Conservation (phyloP, 2,329 filamentous ascomycete species). For the Phialophora macrospora region DNA sequence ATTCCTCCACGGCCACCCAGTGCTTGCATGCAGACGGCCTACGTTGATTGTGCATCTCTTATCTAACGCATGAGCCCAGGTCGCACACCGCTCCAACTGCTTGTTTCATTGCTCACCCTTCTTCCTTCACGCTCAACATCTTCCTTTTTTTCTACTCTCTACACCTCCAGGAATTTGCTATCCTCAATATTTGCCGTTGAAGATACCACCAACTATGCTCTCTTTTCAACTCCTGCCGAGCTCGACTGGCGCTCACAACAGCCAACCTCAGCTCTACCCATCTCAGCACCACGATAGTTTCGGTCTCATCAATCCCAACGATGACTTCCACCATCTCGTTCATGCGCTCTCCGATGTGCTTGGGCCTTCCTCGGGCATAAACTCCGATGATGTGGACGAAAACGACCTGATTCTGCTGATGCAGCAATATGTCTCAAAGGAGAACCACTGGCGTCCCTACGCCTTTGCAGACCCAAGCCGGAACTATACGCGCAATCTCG, state of each 20-base stretch:
- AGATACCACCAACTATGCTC: slow-evolving; percentile 15
- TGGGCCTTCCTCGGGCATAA: slow-evolving; percentile 79
- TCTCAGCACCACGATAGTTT: slow-evolving; percentile 24
- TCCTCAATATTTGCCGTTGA: background rate
- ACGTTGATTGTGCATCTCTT: slow-evolving; percentile 3
- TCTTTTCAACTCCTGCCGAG: slow-evolving; percentile 17
- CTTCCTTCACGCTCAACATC: background rate
- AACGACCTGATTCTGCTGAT: slow-evolving; percentile 73
- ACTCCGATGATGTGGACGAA: slow-evolving; percentile 80
- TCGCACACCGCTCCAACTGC: slow-evolving; percentile 16
- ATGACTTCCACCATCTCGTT: slow-evolving; percentile 71
- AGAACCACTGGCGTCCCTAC: slow-evolving; percentile 74
- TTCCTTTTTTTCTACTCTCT: slow-evolving; percentile 7
- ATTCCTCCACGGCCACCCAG: background rate
- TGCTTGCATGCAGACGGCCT: background rate
- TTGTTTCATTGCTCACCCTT: slow-evolving; percentile 2
- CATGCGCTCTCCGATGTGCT: slow-evolving; percentile 73
- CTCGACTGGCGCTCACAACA: background rate
- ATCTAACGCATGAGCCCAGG: background rate
- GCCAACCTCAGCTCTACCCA: slow-evolving; percentile 14
- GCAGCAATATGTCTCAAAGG: slow-evolving; percentile 71
- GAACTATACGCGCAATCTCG: slow-evolving; percentile 84
- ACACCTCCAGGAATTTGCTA: background rate
- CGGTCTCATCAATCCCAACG: slow-evolving; percentile 15
- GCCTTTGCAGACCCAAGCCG: slow-evolving; percentile 72